Evolutionary conservation across 2,329 filamentous ascomycete species (phyloP), one percentile per base, ranked within the genome.

Genomic region (Fusarium decemcellulare): DNA sequence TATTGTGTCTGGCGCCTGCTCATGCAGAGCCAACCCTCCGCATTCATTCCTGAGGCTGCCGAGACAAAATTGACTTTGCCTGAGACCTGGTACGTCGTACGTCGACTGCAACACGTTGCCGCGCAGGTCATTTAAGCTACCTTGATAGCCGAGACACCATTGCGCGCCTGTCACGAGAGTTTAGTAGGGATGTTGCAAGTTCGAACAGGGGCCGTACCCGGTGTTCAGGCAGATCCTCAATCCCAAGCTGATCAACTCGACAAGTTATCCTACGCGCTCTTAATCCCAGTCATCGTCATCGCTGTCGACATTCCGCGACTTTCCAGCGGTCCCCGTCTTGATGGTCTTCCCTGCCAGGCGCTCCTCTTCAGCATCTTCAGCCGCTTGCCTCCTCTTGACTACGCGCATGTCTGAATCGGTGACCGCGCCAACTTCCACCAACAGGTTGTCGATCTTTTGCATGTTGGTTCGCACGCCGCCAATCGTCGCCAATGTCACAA

Each of bases 401-500:
- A 98, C 85, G 58, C 96, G 90, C 80, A 93, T 87, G 78, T 99
- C 96, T 61, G 90, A 91, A 52, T 91, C 86, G 56, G 90, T 88
- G 15, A 98, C 84, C 2, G 94, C 95, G 4, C 94, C 94, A 39
- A 97, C 85, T 50, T 94, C 92, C 3, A 98, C 87, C 39, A 99
- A 83, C 42, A 98, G 78, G 71, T 91, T 88, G 78, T 98, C 94
- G 63, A 98, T 82, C 76, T 97, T 91, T 81, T 88, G 82, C 83
- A 94, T 86, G 71, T 85, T 90, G 60, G 91, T 93, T 68, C 87
- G 86, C 5, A 88, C 86, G 5, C 96, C 96, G 10, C 90, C 90
- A 47, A 98, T 81, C 56, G 93, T 93, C 74, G 89, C 87, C 69
- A 99, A 82, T 5, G 95, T 98, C n/a, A 99, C 92, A 54, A 98